Evolutionary conservation across 371 early-diverging fungal genomes (phyloP), one percentile per base, ranked within the genome.

Genomic region (Circinella minor): DNA sequence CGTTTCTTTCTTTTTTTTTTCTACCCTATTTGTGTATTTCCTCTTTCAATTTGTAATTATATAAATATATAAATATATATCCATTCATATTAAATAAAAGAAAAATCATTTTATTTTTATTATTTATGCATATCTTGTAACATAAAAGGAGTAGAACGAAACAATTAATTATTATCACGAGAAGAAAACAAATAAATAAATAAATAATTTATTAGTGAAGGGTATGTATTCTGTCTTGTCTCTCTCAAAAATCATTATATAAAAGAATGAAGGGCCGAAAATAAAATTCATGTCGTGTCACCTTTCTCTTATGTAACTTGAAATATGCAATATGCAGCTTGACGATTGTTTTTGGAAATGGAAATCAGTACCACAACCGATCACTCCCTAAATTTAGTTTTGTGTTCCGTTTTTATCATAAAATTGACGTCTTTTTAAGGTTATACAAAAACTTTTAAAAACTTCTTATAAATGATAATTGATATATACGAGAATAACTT

Each of bases 281-380:
- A 9, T 39, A 43, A 43, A 43, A 43, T 27, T 34, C 27, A 57
- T 57, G 57, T 34, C 57, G 57, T 57, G 57, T 57, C 57, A 57
- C 57, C 18, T 11, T 57, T 57, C 57, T 55, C 4, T 55, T 55
- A 55, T 55, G 57, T 55, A n/a, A n/a, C 57, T 55, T 55, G 57
- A 27, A 34, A 57, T 55, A 55, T 55, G 55, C 55, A 55, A 57
- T 57, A 57, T 57, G 57, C 57, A 57, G 57, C 57, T 57, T 57
- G 57, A 57, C 57, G 57, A 57, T 57, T 11, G 6, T 57, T 34
- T 27, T 27, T 7, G 57, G 6, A 57, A 57, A 27, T 34, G 20
- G 43, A 43, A 43, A 11, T 43, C 43, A 43, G 57, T 57, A 57
- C 57, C 57, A 57, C 57, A 27, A 10, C 14, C 36, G 57, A 57